Evolutionary conservation across 108 stramenopile species (phyloP), one percentile per base, ranked within the genome.

Genomic region (Cyclotella choctawhatcheeana): DNA sequence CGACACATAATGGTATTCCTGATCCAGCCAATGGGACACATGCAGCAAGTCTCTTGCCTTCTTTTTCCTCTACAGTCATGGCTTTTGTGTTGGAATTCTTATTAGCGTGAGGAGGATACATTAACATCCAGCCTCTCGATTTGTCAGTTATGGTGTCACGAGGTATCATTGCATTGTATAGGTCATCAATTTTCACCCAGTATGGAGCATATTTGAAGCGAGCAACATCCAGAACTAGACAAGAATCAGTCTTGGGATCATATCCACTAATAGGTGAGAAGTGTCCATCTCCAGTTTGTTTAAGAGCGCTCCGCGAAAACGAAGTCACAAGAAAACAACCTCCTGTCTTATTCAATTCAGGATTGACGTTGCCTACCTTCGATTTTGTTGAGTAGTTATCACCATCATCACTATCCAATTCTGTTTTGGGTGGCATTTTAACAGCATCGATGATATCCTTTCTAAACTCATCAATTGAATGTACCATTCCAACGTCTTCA

Each of bases 251-350:
- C 17, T 45, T 69, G 13, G 69, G 47, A 66, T 90, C 85, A 72
- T 92, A 94, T 0, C 90, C 93, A 0, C 90, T 89, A 53, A 98
- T 72, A 10, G 98, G 98, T 21, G 95, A 95, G 85, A 97, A 98
- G 77, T 98, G 98, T 5, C 97, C 97, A 45, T 84, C 83, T 24
- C 98, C 98, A 14, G 98, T 98, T 86, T 98, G 96, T 29, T 77
- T 66, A 18, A 98, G 75, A 45, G 74, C 56, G 17, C 69, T 35
- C 44, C 97, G 74, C 13, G 85, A 65, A 82, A 92, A 98, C 12
- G 90, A 90, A 30, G 84, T 81, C 2, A 92, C 85, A 14, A 92
- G 47, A 10, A 90, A 86, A 61, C 71, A 50, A 53, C 79, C 74
- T 30, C 55, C 55, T 56, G 27, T 1, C 31, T 4, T 0, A 30